Evolutionary conservation across 306 rosid genomes (phyloP), one percentile per base, ranked within the genome.

Genomic region (Canavalia gladiata): DNA sequence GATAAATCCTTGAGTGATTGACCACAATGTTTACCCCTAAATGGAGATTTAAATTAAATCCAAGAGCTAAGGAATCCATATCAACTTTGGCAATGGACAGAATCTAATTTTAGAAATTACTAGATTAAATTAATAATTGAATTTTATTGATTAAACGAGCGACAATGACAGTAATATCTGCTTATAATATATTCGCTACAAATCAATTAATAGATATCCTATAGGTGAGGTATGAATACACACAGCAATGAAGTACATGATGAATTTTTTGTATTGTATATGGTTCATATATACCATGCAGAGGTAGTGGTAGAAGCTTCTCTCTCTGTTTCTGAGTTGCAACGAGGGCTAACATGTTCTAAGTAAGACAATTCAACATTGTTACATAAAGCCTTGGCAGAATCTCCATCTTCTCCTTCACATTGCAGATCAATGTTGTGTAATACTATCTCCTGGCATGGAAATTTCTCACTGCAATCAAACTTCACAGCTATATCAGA

Each of bases 391-490:
- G 90, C 93, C 68, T 79, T 35, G 0, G 84, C 79, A 5, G 81
- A 72, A 6, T 56, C 77, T 45, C 43, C 75, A 6, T 56, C 77
- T 45, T 37, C 72, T 68, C 82, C 81, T 74, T 75, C 54, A 5
- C 54, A 34, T 58, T 60, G 62, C 1, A 94, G 81, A 37, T 88
- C 66, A 34, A 90, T 49, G 80, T 88, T 86, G 57, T 88, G 79
- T 85, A 94, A 18, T 7, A 73, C 75, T 74, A 94, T 86, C 18
- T 79, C 88, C 12, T 87, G 28, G 69, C 97, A 92, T 13, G 89
- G 91, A 55, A 76, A 80, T 62, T 69, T 85, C 60, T 84, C 42
- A 56, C 97, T 92, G 87, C 98, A 94, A 69, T 94, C 89, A n/a
- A 94, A 88, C 35, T 55, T 86, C 73, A 92, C 83, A 4, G 93